These are phyloP conservation scores for Diaporthe sp. DNA, from an alignment of 2,329 filamentous ascomycete genomes.

Conservation along the genomic window DNA sequence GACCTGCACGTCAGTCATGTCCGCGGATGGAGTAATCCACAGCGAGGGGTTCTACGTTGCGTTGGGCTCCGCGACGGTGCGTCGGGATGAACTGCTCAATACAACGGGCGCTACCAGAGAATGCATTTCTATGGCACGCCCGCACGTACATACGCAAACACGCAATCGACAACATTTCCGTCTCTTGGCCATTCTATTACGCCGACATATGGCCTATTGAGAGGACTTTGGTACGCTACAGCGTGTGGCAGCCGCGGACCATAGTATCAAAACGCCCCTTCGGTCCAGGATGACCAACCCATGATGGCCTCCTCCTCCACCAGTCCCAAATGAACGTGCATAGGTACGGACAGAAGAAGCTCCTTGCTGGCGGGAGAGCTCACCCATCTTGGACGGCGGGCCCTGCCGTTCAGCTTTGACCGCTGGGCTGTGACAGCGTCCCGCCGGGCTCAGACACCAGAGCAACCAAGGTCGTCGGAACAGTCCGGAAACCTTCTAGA, in stretches of 20 bases:
- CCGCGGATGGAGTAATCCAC: not conserved
- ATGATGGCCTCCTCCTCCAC: not conserved
- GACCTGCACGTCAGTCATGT: conserved; percentile 19
- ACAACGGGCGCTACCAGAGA: conserved; percentile 15
- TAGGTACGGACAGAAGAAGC: not conserved
- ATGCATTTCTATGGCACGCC: not conserved
- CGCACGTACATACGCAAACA: not conserved
- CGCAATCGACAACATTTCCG: too few relatives aligned
- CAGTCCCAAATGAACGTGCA: not conserved
- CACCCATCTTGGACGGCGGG: conserved; percentile 19
- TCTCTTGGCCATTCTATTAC: not conserved
- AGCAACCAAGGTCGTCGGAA: conserved; percentile 10
- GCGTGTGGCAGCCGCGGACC: not conserved
- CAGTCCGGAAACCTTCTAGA: conserved; percentile 31
- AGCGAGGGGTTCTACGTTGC: not conserved
- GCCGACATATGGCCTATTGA: not conserved
- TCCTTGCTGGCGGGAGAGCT: not conserved
- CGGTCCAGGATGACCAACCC: not conserved
- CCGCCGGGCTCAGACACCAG: conserved; percentile 18
- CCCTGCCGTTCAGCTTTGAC: conserved; percentile 29
- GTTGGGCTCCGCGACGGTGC: not conserved
- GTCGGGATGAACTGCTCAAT: conserved; percentile 11
- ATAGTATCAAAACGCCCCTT: not conserved
- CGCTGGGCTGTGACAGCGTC: conserved; percentile 24
- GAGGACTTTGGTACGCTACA: not conserved